A percentile compares a stretch with the other conserved stretches of the same genome.
phyloP scores from a whole-genome alignment of 2,329 filamentous ascomycete genomes.

The Paecilomyces niveus region DNA sequence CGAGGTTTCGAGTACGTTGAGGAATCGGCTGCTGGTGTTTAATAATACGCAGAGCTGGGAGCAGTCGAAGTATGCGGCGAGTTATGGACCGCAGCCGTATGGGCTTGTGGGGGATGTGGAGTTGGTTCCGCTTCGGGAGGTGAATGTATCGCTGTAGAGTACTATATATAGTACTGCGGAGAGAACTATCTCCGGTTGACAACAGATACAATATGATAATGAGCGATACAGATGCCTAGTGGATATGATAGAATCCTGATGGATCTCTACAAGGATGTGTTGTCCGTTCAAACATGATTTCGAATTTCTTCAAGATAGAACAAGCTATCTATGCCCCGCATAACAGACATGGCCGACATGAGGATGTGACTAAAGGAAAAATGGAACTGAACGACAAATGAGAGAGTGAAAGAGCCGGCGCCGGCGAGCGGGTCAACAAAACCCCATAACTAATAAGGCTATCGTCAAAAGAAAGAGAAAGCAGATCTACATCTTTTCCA shows the following conservation, averaged over 20 bases:
- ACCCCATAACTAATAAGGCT: background rate
- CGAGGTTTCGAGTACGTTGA: background rate
- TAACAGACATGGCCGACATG: slow-evolving; percentile 1
- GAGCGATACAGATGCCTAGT: too few relatives aligned
- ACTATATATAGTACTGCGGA: too few relatives aligned
- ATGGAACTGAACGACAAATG: slow-evolving; percentile 1
- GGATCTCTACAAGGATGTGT: too few relatives aligned
- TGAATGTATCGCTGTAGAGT: background rate
- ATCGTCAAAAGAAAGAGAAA: slow-evolving; percentile 9
- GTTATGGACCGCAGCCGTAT: background rate
- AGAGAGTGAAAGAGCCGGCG: background rate
- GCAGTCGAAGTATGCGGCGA: background rate
- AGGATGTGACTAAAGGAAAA: background rate
- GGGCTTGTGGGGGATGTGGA: background rate
- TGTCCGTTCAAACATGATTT: background rate
- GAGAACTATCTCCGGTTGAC: too few relatives aligned
- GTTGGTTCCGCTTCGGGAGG: background rate
- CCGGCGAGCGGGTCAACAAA: background rate
- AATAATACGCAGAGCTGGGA: slow-evolving; percentile 1
- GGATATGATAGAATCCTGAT: too few relatives aligned
- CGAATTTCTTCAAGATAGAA: background rate
- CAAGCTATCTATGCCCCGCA: background rate
- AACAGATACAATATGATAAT: too few relatives aligned
- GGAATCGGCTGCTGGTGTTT: background rate
- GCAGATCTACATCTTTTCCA: slow-evolving; percentile 23